These are phyloP conservation scores for Trichoderma virens DNA, from an alignment of 495 filamentous ascomycete species.

Conservation along the genomic window DNA sequence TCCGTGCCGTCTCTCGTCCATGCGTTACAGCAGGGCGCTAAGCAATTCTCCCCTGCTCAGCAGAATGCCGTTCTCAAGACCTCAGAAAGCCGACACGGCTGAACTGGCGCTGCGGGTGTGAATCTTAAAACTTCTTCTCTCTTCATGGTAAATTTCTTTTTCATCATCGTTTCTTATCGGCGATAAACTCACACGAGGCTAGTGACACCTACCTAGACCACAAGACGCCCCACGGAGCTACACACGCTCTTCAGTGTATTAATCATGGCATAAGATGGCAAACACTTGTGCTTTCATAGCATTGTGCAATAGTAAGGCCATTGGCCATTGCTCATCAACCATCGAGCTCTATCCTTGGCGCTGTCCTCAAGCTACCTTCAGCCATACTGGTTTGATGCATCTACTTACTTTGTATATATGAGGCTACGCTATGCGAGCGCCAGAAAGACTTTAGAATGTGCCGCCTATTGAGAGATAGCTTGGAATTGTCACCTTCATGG, in stretches of 20 bases:
- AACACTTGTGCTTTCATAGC: background rate
- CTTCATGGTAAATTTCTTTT: background rate
- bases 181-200: too few species aligned
- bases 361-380: too few species aligned
- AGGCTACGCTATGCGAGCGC: too few species aligned
- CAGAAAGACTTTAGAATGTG: too few species aligned
- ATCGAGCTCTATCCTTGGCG: too few species aligned
- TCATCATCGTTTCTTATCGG: background rate
- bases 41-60: constrained; percentile 30
- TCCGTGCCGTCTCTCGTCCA: constrained; percentile 54
- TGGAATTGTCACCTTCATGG: too few species aligned
- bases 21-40: constrained; percentile 57
- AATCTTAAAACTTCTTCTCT: too few species aligned
- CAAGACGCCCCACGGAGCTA: background rate
- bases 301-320: background rate
- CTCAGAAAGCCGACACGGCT: background rate
- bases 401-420: too few species aligned
- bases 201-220: too few species aligned
- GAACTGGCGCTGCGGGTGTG: background rate
- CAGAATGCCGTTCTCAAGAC: background rate
- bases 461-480: too few species aligned
- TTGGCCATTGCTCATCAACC: too few species aligned
- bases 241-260: background rate
- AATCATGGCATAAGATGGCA: background rate
- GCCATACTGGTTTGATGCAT: too few species aligned